Evolutionary conservation across 2,329 filamentous ascomycete species (phyloP).

Genomic region (Cladosporium austrohemisphaericum): DNA sequence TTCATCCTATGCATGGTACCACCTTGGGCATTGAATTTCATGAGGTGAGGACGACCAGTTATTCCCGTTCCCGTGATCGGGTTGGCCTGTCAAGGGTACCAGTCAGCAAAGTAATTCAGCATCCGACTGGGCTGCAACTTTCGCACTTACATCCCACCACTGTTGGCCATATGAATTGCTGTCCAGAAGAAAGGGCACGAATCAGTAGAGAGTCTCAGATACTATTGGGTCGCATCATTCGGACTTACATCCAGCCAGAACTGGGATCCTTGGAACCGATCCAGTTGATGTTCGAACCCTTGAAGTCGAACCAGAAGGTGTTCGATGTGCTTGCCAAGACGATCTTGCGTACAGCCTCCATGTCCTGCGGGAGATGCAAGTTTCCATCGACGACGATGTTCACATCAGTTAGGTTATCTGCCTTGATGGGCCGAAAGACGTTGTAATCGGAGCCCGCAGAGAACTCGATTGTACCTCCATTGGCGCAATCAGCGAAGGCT

Average conservation of each 20-base stretch:
- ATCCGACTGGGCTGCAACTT: too few species aligned
- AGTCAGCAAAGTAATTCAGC: too few species aligned
- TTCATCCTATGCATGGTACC: constrained; percentile 40
- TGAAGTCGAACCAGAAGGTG: constrained; percentile 39
- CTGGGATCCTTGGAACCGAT: constrained; percentile 36
- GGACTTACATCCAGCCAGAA: constrained; percentile 47
- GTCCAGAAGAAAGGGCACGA: too few species aligned
- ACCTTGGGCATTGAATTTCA: constrained; percentile 37
- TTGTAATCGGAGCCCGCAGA: constrained; percentile 42
- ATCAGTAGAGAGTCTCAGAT: too few species aligned
- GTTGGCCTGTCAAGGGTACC: too few species aligned
- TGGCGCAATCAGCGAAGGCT: constrained; percentile 38
- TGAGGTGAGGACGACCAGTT: constrained; percentile 39
- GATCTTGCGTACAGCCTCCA: constrained; percentile 34
- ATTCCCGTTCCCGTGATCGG: constrained; percentile 38
- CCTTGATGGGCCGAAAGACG: constrained; percentile 38
- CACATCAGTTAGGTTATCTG: constrained; percentile 42
- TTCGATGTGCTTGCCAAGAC: constrained; percentile 31
- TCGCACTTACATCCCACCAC: constrained; percentile 50
- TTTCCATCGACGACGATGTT: constrained; percentile 43
- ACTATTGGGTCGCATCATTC: too few species aligned
- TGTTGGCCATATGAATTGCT: constrained; percentile 44
- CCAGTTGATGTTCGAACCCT: constrained; percentile 33
- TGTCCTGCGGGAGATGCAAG: constrained; percentile 41
- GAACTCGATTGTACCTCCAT: constrained; percentile 37